Percentiles rank a stretch among this genome's conserved stretches.
Evolutionary conservation across 345 rosid genomes (phyloP).

Genomic region (Leavenworthia alabamica): DNA sequence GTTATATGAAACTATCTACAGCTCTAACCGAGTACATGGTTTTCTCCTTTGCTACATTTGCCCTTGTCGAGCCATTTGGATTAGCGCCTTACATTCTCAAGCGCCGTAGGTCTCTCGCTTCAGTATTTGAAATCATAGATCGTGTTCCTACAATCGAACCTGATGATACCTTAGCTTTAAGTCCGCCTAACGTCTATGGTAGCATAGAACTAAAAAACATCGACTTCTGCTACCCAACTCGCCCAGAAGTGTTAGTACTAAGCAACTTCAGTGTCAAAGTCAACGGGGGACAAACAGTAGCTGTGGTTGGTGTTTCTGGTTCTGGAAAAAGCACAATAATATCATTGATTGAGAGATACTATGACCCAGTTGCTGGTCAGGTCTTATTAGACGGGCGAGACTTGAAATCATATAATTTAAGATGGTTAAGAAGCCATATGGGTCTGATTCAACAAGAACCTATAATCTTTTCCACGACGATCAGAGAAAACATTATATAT

Average conservation of each 20-base stretch:
- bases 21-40: slow-evolving; percentile 95
- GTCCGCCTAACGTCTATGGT: slow-evolving; percentile 93
- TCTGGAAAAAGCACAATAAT: slow-evolving; percentile 98
- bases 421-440: slow-evolving; percentile 91
- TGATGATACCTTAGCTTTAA: slow-evolving; percentile 80
- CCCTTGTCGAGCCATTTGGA: slow-evolving; percentile 98
- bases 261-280: slow-evolving; percentile 97
- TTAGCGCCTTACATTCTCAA: slow-evolving; percentile 97
- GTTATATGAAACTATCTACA: slow-evolving; percentile 46
- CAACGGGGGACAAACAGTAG: slow-evolving; percentile 91
- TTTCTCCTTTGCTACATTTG: slow-evolving; percentile 98
- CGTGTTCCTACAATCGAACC: slow-evolving; percentile 93
- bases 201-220: slow-evolving; percentile 93
- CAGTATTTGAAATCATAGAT: slow-evolving; percentile 96
- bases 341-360: slow-evolving; percentile 89
- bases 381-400: slow-evolving; percentile 87
- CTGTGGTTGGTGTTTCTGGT: slow-evolving; percentile 99
- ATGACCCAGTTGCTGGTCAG: slow-evolving; percentile 99
- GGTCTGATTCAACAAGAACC: slow-evolving; percentile 99
- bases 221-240: slow-evolving; percentile 94
- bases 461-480: slow-evolving; percentile 88
- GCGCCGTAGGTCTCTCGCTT: slow-evolving; percentile 78
- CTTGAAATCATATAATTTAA: slow-evolving; percentile 75
- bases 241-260: slow-evolving; percentile 78
- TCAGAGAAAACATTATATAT: slow-evolving; percentile 89